These are phyloP conservation scores for Fraxinus sp. DNA, from an alignment of 305 asterid species.

Conservation along the genomic window DNA sequence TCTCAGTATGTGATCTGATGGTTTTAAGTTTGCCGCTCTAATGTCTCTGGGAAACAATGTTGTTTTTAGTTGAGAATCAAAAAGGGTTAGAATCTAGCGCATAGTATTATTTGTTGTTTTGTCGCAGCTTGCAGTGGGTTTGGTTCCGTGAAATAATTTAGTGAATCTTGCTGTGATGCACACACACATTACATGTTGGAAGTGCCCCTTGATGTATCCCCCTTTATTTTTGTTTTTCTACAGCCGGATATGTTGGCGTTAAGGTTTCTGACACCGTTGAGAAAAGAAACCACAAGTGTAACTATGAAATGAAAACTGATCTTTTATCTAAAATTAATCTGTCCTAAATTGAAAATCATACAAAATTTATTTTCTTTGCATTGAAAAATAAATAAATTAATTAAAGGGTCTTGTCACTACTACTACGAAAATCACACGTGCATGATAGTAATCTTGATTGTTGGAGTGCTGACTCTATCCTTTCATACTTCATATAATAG, in stretches of 20 bases:
- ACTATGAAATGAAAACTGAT: not conserved
- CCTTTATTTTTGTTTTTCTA: not conserved
- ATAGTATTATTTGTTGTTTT: not conserved
- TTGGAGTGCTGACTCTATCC: not conserved
- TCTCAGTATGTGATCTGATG: not conserved
- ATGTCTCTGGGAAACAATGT: not conserved
- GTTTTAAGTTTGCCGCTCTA: not conserved
- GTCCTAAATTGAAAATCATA: not conserved
- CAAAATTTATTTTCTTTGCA: not conserved
- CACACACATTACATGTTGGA: not conserved
- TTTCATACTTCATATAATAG: not conserved
- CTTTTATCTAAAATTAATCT: not conserved
- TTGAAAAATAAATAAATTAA: too few species aligned
- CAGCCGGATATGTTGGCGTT: not conserved
- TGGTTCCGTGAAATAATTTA: not conserved
- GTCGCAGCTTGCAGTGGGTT: not conserved
- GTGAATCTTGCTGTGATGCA: not conserved
- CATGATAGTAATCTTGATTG: not conserved
- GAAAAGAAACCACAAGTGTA: not conserved
- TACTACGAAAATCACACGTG: not conserved
- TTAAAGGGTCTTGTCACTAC: not conserved
- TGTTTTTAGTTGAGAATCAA: not conserved
- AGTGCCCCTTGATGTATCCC: not conserved
- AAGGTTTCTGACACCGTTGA: not conserved
- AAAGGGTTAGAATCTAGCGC: not conserved